These are phyloP conservation scores for Heritiera littoralis DNA, from an alignment of 345 rosid species.

Conservation along the genomic window DNA sequence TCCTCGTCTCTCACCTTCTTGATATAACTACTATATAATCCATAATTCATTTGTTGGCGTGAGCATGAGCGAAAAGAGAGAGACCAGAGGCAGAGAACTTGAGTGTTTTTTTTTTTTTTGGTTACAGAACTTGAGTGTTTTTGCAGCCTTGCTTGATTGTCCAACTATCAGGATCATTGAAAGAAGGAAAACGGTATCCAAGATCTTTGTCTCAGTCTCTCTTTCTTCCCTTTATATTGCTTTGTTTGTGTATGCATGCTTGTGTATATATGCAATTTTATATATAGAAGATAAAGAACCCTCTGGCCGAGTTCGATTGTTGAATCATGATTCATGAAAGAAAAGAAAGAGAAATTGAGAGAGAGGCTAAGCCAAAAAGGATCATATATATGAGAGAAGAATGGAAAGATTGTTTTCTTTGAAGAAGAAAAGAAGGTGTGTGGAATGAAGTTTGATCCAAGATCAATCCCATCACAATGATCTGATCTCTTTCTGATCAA, in stretches of 20 bases:
- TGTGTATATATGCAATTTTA: neutral
- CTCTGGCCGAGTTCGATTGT: neutral
- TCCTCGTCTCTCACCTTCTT: neutral
- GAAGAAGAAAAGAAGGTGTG: conserved; percentile 52
- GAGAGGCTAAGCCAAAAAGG: neutral
- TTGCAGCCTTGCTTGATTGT: conserved; percentile 39
- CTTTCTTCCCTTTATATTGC: neutral
- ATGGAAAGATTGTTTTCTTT: neutral
- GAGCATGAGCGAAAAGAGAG: conserved; percentile 3
- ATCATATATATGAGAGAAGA: conserved; percentile 28
- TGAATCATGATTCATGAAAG: neutral
- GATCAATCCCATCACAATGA: conserved; percentile 32
- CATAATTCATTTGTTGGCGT: neutral
- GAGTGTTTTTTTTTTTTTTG: conserved; percentile 28
- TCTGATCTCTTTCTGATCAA: neutral
- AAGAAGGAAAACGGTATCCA: conserved; percentile 49
- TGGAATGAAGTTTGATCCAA: conserved; percentile 83
- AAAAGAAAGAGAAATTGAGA: neutral
- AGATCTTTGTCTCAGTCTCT: conserved; percentile 31
- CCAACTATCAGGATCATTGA: conserved; percentile 34
- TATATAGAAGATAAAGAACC: neutral
- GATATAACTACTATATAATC: neutral
- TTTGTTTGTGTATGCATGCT: neutral
- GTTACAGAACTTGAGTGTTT: conserved; percentile 25
- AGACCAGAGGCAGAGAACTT: conserved; percentile 5